Percentiles rank a stretch among this genome's conserved stretches.
phyloP scores from a whole-genome alignment of 2,329 filamentous ascomycete genomes.

The Monilinia fructicola region DNA sequence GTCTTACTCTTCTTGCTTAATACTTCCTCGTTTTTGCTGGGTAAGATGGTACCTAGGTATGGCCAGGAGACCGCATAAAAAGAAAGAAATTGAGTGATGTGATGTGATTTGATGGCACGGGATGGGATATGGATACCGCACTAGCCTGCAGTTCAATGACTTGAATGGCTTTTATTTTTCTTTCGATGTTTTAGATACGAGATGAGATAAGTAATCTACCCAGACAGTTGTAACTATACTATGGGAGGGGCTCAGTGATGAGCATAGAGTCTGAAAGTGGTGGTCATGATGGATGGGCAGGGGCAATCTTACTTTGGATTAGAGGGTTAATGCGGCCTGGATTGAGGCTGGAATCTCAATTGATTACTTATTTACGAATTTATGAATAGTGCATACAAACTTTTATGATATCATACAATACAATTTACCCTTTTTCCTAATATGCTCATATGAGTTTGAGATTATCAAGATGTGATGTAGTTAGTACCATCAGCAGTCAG shows the following conservation, averaged over 20 bases:
- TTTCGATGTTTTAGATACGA: background rate
- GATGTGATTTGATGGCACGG: background rate
- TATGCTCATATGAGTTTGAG: too few relatives aligned
- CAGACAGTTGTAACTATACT: background rate
- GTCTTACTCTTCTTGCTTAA: background rate
- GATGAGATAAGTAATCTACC: background rate
- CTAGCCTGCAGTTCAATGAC: background rate
- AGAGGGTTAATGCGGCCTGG: background rate
- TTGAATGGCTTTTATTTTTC: background rate
- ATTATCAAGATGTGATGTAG: background rate
- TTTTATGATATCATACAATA: background rate
- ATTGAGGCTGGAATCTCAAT: background rate
- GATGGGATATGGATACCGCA: background rate
- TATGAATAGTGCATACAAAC: background rate
- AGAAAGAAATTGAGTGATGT: background rate
- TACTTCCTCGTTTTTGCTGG: background rate
- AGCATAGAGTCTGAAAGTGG: background rate
- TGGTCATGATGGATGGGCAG: background rate
- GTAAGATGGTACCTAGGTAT: too few relatives aligned
- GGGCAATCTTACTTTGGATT: background rate
- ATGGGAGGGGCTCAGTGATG: background rate
- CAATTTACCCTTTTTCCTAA: too few relatives aligned
- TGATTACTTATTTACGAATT: background rate
- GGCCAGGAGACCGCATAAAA: background rate
- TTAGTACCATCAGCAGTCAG: too few relatives aligned